Conservation (phyloP, 2,329 filamentous ascomycete species). For the Claviceps fusiformis region DNA sequence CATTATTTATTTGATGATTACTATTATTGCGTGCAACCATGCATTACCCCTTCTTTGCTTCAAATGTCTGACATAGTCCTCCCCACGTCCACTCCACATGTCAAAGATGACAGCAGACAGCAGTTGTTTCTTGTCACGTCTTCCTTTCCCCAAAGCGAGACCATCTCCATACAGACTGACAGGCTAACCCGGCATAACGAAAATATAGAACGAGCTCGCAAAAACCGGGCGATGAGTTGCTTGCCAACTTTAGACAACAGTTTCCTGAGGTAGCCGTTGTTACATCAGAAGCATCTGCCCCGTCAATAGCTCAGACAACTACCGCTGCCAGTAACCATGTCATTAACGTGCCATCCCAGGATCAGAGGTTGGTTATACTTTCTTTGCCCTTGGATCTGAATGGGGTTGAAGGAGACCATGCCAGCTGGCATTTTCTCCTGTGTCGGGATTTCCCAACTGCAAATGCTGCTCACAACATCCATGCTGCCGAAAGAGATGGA, state of each 20-base stretch:
- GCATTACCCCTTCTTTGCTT: background rate
- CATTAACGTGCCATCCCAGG: constrained; percentile 10
- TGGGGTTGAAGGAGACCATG: background rate
- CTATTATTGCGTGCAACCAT: background rate
- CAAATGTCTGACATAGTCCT: background rate
- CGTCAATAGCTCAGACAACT: constrained; percentile 20
- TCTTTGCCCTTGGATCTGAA: background rate
- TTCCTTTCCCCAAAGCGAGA: background rate
- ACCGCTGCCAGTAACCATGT: constrained; percentile 16
- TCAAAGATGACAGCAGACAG: background rate
- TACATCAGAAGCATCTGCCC: constrained; percentile 30
- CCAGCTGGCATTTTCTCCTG: background rate
- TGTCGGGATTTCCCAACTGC: background rate
- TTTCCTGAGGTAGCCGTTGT: constrained; percentile 60
- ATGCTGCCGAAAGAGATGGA: background rate
- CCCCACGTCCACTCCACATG: background rate
- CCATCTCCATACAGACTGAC: background rate
- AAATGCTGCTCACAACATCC: background rate
- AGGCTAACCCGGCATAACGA: background rate
- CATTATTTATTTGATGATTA: background rate
- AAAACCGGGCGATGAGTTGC: constrained; percentile 71
- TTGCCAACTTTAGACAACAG: constrained; percentile 66
- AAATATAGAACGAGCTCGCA: constrained; percentile 53
- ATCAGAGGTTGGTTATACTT: constrained; percentile 15
- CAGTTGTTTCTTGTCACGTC: background rate